Percentiles rank a stretch among this genome's conserved stretches.
Evolutionary conservation across 768 basidiomycete genomes (phyloP).

Genomic region (Psilocybe azurescens): DNA sequence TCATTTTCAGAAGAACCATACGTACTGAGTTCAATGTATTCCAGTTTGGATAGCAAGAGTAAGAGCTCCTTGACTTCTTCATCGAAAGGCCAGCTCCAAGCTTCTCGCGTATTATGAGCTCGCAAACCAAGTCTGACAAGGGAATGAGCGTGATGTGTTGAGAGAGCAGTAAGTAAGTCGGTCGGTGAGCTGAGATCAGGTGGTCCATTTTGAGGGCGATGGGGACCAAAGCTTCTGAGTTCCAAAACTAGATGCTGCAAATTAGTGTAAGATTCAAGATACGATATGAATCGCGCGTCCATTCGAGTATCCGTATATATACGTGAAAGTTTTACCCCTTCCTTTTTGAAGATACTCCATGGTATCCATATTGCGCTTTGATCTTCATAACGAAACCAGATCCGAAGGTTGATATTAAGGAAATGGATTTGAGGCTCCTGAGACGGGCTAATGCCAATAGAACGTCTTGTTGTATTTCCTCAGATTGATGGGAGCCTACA

Average conservation of each 20-base stretch:
- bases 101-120: not conserved
- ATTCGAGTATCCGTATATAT: not conserved
- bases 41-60: not conserved
- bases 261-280: not conserved
- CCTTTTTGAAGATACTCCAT: not conserved
- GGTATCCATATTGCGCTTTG: not conserved
- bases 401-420: conserved; percentile 22
- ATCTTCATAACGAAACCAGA: not conserved
- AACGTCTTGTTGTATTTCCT: not conserved
- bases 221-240: not conserved
- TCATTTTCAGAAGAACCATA: not conserved
- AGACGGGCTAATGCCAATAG: not conserved
- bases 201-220: not conserved
- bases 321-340: not conserved
- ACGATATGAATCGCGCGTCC: not conserved
- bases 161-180: not conserved
- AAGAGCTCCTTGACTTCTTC: not conserved
- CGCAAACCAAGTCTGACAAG: not conserved
- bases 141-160: not conserved
- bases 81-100: conserved; percentile 4
- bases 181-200: not conserved
- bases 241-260: conserved; percentile 1
- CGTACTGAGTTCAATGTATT: not conserved
- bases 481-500: not conserved
- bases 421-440: not conserved